Evolutionary conservation across 345 rosid species (phyloP), one percentile per base, ranked within the genome.

Genomic region (Brassica carinata): DNA sequence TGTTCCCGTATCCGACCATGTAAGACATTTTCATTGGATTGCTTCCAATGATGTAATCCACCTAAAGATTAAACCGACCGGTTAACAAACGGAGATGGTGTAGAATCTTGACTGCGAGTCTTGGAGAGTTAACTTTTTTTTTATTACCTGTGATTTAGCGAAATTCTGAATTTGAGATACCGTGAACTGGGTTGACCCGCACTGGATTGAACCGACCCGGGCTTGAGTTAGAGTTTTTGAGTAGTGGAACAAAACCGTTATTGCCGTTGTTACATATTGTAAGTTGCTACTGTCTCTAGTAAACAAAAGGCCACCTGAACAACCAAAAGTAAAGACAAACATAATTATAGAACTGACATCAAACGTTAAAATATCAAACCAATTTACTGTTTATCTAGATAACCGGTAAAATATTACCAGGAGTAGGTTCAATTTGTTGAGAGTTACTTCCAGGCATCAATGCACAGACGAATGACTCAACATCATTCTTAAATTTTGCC

Each of bases 361-460:
- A 69, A 63, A 23, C n/a, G 2, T 23, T 23, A 14, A 5, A 2
- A 58, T 19, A 23, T 51, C 2, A 10, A 1, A 38, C 19, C 31
- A 69, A 26, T 55, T 55, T 55, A 51, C 61, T 55, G 43, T 51
- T 66, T 79, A 11, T 58, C 5, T 57, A 58, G 14, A 0, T 17
- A 61, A 67, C 14, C 15, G 9, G 69, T 67, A 18, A 23, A 23
- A 64, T 48, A 3, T 69, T 85, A 91, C 97, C 97, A 9, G 91
- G 91, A 76, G 98, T 94, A 31, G 87, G 87, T 74, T 70, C 84
- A 62, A 91, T 86, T 80, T 87, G 92, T 33, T 85, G 67, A 67
- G 92, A 87, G 86, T 91, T 86, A 77, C 97, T 94, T 68, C 90
- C 92, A 1, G 97, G 98, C 91, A 94, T 83, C 85, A 94, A 62